Percentiles rank a stretch among this genome's conserved stretches.
Conservation (phyloP, 1,284 basidiomycete species). For the Grifola frondosa region DNA sequence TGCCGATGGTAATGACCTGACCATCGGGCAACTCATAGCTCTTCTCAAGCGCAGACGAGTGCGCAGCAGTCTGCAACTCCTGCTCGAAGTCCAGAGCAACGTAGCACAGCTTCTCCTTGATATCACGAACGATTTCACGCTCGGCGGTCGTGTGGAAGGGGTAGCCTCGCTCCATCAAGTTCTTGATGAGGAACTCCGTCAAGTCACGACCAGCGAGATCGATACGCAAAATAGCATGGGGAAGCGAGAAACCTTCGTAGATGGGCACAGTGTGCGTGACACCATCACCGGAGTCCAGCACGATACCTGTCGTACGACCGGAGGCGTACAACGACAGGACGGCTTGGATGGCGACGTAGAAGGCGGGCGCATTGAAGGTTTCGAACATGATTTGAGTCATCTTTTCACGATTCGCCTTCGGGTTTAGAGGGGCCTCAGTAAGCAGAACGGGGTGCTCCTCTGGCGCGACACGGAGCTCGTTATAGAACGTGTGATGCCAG, state of each 20-base stretch:
- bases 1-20: constrained; percentile 95
- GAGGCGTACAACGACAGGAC: constrained; percentile 92
- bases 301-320: constrained; percentile 91
- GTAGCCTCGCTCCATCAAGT: constrained; percentile 93
- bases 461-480: constrained; percentile 80
- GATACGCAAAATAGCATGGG: constrained; percentile 93
- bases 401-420: constrained; percentile 94
- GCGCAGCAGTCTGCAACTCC: constrained; percentile 91
- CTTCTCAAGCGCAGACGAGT: constrained; percentile 92
- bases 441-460: constrained; percentile 94
- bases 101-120: constrained; percentile 99
- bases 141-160: constrained; percentile 93
- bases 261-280: constrained; percentile 93
- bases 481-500: constrained; percentile 92
- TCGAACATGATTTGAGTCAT: constrained; percentile 99
- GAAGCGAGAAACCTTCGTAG: constrained; percentile 94
- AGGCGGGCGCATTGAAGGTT: constrained; percentile 92
- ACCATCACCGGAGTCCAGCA: constrained; percentile 93
- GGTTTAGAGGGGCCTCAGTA: constrained; percentile 92
- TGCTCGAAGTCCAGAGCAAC: constrained; percentile 97
- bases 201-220: constrained; percentile 96
- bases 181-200: constrained; percentile 92
- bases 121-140: constrained; percentile 95
- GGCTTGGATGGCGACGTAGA: constrained; percentile 94
- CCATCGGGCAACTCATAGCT: constrained; percentile 96